A percentile compares a stretch with the other conserved stretches of the same genome.
Evolutionary conservation across 176 grass and related monocot genomes (phyloP).

Genomic region (Saccharum spontaneum): DNA sequence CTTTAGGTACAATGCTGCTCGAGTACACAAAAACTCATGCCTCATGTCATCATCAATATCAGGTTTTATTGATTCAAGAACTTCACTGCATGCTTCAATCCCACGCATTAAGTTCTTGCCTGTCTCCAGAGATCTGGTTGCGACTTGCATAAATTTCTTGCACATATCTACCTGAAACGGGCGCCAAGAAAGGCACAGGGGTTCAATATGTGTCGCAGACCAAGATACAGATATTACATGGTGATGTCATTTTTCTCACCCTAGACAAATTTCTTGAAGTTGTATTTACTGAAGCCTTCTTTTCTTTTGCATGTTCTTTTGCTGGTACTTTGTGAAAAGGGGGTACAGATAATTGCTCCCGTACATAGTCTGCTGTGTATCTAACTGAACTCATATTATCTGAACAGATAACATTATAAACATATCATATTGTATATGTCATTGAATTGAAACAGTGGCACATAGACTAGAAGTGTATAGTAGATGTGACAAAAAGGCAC

Average conservation of each 20-base stretch:
- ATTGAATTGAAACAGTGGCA: background rate
- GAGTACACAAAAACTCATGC: slow-evolving; percentile 78
- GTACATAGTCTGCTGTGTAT: slow-evolving; percentile 66
- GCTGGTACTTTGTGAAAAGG: slow-evolving; percentile 53
- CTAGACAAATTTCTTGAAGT: slow-evolving; percentile 51
- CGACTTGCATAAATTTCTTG: slow-evolving; percentile 71
- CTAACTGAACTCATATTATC: slow-evolving; percentile 64
- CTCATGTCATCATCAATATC: slow-evolving; percentile 49
- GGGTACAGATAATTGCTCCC: slow-evolving; percentile 53
- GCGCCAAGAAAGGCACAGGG: slow-evolving; percentile 41
- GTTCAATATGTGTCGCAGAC: slow-evolving; percentile 37
- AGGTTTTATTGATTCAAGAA: slow-evolving; percentile 58
- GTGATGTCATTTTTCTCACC: slow-evolving; percentile 38
- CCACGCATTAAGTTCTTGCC: slow-evolving; percentile 57
- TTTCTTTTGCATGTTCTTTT: slow-evolving; percentile 26
- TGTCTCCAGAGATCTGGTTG: slow-evolving; percentile 55
- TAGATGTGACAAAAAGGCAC: background rate
- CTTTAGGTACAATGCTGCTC: slow-evolving; percentile 85
- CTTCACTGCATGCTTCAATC: slow-evolving; percentile 88
- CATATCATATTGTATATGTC: slow-evolving; percentile 27
- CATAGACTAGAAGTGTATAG: slow-evolving; percentile 6
- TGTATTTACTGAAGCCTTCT: slow-evolving; percentile 33
- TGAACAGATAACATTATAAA: slow-evolving; percentile 40
- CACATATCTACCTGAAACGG: slow-evolving; percentile 72
- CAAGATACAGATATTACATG: slow-evolving; percentile 16